Conservation (phyloP, 352 stramenopile species). For the Pythium insidiosum region DNA sequence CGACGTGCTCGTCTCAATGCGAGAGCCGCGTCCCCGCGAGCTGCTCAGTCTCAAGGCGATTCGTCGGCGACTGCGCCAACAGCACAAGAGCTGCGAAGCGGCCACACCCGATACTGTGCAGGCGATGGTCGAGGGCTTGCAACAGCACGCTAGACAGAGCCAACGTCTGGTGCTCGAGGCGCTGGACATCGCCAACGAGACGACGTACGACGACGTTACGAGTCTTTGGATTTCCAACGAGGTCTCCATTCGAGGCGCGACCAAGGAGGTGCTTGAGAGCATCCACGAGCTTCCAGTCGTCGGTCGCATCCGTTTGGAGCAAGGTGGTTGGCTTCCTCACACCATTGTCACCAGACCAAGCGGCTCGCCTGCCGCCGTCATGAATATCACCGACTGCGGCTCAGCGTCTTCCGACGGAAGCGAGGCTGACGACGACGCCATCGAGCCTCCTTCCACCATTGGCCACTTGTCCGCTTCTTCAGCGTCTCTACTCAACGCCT, state of each 20-base stretch:
- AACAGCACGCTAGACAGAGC: constrained; percentile 17
- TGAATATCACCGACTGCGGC: too few species aligned
- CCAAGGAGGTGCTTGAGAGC: constrained; percentile 22
- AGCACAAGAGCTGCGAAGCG: constrained; percentile 7
- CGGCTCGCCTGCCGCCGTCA: too few species aligned
- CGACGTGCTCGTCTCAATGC: constrained; percentile 30
- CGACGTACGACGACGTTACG: constrained; percentile 1
- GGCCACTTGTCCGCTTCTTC: too few species aligned
- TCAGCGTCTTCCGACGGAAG: too few species aligned
- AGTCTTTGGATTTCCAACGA: constrained; percentile 55
- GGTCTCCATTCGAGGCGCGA: constrained; percentile 24
- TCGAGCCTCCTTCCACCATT: too few species aligned
- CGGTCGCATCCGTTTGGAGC: constrained; percentile 7
- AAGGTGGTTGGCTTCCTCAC: constrained; percentile 4
- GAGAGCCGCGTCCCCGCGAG: constrained; percentile 13
- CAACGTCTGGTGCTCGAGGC: constrained; percentile 21
- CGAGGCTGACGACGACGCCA: too few species aligned
- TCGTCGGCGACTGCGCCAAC: constrained; percentile 7
- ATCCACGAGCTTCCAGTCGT: constrained; percentile 22
- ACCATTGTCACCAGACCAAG: too few species aligned
- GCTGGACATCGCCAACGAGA: constrained; percentile 7
- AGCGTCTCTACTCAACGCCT: too few species aligned
- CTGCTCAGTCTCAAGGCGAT: constrained; percentile 12
- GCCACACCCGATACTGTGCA: constrained; percentile 16
- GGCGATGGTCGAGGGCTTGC: constrained; percentile 19